These are phyloP conservation scores for Verticillium nubilum DNA, from an alignment of 2,329 filamentous ascomycete genomes.

Conservation along the genomic window DNA sequence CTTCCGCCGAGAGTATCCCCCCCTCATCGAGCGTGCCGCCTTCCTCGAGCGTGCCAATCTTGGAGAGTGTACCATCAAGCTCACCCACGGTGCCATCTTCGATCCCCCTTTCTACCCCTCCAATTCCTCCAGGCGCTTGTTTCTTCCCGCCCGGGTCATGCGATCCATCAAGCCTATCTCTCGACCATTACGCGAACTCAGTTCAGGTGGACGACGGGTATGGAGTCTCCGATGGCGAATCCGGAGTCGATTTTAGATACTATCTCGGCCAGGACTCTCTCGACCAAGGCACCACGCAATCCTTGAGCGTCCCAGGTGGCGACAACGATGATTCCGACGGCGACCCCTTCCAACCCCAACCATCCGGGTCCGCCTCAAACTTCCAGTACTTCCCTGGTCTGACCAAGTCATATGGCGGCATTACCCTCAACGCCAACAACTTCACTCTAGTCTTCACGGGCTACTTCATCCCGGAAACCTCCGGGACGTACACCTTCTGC, in stretches of 20 bases:
- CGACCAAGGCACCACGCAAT: neutral
- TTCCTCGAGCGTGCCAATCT: no score
- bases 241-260: neutral
- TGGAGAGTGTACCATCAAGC: no score
- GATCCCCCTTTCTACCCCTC: no score
- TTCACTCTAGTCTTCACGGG: conserved; percentile 1
- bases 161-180: neutral
- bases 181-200: neutral
- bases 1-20: no score
- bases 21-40: no score
- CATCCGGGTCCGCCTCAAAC: no score
- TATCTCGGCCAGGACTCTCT: neutral
- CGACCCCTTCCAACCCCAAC: no score
- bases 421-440: neutral
- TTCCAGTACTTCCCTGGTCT: neutral
- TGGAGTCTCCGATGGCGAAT: neutral
- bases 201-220: neutral
- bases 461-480: neutral
- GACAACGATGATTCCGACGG: neutral
- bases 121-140: no score
- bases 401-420: neutral
- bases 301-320: neutral
- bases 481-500: neutral
- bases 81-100: no score
- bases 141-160: neutral